These are phyloP conservation scores for Linnemannia elongata DNA, from an alignment of 192 early-diverging fungal genomes.

Conservation along the genomic window DNA sequence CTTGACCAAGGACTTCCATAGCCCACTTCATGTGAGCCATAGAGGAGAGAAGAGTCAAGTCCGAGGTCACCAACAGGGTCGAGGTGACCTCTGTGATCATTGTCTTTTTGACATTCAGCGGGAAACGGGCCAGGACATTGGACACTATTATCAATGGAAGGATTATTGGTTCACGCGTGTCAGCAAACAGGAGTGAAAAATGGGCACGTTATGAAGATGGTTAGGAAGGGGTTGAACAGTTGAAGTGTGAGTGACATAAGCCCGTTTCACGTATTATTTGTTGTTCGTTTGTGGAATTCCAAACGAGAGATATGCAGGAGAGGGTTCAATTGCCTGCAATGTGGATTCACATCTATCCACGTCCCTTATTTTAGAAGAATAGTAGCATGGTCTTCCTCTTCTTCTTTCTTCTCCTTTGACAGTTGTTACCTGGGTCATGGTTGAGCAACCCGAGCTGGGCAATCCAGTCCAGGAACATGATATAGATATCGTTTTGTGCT, in stretches of 20 bases:
- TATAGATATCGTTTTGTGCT: not conserved
- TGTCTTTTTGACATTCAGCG: slow-evolving; percentile 70
- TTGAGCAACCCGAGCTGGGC: slow-evolving; percentile 76
- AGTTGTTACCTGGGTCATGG: slow-evolving; percentile 74
- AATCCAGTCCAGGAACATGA: slow-evolving; percentile 85
- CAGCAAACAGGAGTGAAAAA: not conserved
- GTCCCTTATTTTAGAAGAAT: slow-evolving; percentile 6
- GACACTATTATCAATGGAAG: slow-evolving; percentile 65
- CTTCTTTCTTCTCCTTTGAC: not conserved
- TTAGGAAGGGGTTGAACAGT: not conserved
- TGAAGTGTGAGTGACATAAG: slow-evolving; percentile 7
- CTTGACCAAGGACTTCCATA: slow-evolving; percentile 90
- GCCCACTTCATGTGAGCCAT: slow-evolving; percentile 85
- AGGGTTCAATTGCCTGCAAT: not conserved
- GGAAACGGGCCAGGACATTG: slow-evolving; percentile 77
- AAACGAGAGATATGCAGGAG: not conserved
- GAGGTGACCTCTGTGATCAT: slow-evolving; percentile 80
- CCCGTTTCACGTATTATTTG: not conserved
- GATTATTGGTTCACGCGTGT: too few relatives aligned
- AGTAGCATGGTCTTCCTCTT: not conserved
- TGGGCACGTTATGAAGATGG: not conserved
- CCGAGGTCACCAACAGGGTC: slow-evolving; percentile 61
- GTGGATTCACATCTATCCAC: not conserved
- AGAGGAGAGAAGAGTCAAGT: slow-evolving; percentile 76
- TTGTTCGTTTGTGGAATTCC: not conserved